Evolutionary conservation across 2,329 filamentous ascomycete genomes (phyloP).

Genomic region (Colletotrichum orchidophilum): DNA sequence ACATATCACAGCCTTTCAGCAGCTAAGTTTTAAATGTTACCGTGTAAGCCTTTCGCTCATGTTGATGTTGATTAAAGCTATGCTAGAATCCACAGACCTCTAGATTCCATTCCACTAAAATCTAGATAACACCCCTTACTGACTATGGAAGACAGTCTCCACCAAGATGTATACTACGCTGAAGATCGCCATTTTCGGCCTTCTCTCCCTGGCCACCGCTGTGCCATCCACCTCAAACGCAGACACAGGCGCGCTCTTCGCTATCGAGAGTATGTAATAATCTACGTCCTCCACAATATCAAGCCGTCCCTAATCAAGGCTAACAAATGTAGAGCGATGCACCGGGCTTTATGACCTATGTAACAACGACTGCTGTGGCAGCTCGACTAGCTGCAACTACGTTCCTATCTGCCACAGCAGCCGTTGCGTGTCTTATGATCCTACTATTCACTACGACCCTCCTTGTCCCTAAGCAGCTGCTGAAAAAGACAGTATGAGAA

Average conservation of each 20-base stretch:
- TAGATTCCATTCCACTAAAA: too few relatives aligned
- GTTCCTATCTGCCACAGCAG: not conserved
- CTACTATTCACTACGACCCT: not conserved
- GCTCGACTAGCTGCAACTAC: not conserved
- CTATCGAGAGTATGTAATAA: constrained; percentile 8
- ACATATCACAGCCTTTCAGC: not conserved
- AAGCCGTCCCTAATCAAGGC: not conserved
- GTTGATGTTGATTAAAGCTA: not conserved
- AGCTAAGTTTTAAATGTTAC: not conserved
- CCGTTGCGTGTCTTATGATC: constrained; percentile 12
- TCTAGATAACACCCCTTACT: not conserved
- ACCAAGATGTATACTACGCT: not conserved
- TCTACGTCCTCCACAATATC: not conserved
- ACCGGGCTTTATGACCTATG: not conserved
- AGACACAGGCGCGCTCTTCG: not conserved
- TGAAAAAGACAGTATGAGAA: not conserved
- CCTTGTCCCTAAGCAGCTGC: not conserved
- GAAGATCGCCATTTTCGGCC: not conserved
- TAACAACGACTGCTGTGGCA: constrained; percentile 6
- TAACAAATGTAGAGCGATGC: not conserved
- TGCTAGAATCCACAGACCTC: not conserved
- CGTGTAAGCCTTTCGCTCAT: not conserved
- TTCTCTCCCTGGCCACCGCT: not conserved
- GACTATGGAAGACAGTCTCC: not conserved
- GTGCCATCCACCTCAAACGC: not conserved